A percentile compares a stretch with the other conserved stretches of the same genome.
These are phyloP conservation scores for Endocarpon pusillum DNA, from an alignment of 495 filamentous ascomycete species.

Conservation along the genomic window DNA sequence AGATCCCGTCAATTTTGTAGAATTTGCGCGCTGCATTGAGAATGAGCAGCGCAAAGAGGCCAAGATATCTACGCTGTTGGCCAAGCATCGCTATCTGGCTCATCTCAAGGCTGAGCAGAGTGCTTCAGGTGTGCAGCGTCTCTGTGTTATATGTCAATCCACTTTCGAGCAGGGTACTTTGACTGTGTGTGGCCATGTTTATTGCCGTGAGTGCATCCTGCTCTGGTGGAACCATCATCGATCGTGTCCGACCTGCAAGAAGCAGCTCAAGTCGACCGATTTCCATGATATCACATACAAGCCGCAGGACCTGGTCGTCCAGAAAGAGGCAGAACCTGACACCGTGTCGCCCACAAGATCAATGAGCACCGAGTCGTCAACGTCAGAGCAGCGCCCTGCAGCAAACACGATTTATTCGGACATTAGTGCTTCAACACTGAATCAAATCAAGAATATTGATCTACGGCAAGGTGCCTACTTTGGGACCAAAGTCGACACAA, in stretches of 20 bases:
- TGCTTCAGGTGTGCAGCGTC: constrained; percentile 36
- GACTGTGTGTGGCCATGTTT: constrained; percentile 81
- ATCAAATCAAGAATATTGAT: constrained; percentile 69
- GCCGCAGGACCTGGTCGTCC: constrained; percentile 48
- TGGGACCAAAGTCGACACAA: constrained; percentile 74
- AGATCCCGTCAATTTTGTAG: constrained; percentile 13
- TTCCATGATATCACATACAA: constrained; percentile 76
- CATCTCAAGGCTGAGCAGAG: constrained; percentile 43
- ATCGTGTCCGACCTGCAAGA: constrained; percentile 68
- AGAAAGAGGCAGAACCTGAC: constrained; percentile 38
- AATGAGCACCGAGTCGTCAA: too few species aligned
- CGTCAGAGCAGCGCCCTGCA: constrained; percentile 8
- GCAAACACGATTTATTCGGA: constrained; percentile 52
- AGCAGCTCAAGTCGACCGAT: constrained; percentile 37
- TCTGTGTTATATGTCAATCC: constrained; percentile 67
- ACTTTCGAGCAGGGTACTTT: constrained; percentile 61
- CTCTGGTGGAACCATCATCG: constrained; percentile 51
- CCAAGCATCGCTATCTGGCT: constrained; percentile 56
- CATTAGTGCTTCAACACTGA: constrained; percentile 50
- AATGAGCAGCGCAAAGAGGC: constrained; percentile 31
- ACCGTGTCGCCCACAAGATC: constrained; percentile 14
- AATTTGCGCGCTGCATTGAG: too few species aligned
- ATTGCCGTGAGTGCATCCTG: constrained; percentile 69
- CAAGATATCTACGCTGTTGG: constrained; percentile 41
- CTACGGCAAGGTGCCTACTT: constrained; percentile 44